Evolutionary conservation across 2,329 filamentous ascomycete species (phyloP).

Genomic region (Arthrobotrys musiformis): DNA sequence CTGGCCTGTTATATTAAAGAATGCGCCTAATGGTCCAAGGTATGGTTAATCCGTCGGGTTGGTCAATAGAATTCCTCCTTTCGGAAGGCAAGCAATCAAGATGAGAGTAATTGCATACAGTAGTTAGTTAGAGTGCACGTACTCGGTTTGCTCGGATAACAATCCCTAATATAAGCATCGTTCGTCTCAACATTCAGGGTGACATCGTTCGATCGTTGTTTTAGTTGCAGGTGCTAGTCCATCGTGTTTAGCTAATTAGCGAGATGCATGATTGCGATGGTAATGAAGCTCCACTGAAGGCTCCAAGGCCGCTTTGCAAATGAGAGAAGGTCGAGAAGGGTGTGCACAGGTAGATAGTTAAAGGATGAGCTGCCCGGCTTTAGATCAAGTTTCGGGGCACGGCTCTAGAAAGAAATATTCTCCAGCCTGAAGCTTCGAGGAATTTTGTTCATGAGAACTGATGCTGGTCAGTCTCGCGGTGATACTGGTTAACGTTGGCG

Average conservation of each 20-base stretch:
- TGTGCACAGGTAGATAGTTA: no score
- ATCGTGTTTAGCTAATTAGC: background rate
- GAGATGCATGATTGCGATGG: background rate
- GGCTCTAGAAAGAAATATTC: no score
- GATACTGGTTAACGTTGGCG: no score
- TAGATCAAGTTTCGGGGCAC: no score
- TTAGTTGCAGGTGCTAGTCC: background rate
- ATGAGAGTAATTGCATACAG: slow-evolving; percentile 2
- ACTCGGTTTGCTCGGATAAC: slow-evolving; percentile 5
- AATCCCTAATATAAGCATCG: background rate
- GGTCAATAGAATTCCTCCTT: slow-evolving; percentile 16
- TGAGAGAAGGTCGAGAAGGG: no score
- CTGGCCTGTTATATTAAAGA: slow-evolving; percentile 18
- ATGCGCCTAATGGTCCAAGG: slow-evolving; percentile 8
- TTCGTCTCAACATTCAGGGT: slow-evolving; percentile 5
- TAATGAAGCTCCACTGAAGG: background rate
- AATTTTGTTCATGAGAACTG: no score
- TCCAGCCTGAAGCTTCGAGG: no score
- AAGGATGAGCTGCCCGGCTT: no score
- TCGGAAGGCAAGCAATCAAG: slow-evolving; percentile 24
- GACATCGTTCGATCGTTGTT: background rate
- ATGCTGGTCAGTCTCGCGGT: no score
- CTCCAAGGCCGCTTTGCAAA: no score
- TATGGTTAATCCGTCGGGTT: slow-evolving; percentile 13
- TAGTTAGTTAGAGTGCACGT: no score